These are phyloP conservation scores for Clarireedia hainanense DNA, from an alignment of 2,329 filamentous ascomycete genomes.

Conservation along the genomic window DNA sequence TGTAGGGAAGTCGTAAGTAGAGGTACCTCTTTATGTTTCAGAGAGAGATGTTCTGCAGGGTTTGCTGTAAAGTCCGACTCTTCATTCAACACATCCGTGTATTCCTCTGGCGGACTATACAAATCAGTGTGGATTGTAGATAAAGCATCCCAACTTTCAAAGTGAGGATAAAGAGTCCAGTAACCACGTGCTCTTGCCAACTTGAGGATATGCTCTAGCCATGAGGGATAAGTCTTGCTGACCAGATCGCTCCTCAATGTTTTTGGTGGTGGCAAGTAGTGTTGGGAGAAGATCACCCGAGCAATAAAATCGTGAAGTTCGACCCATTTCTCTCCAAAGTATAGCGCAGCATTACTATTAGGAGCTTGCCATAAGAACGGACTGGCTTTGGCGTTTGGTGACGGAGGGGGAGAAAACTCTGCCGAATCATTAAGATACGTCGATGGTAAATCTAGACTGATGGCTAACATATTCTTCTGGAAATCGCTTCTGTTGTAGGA, in stretches of 20 bases:
- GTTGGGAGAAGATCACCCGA: slow-evolving; percentile 22
- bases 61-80: slow-evolving; percentile 24
- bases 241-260: slow-evolving; percentile 48
- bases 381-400: slow-evolving; percentile 7
- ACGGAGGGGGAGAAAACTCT: slow-evolving; percentile 41
- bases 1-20: slow-evolving; percentile 43
- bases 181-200: slow-evolving; percentile 72
- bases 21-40: slow-evolving; percentile 25
- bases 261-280: slow-evolving; percentile 31
- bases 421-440: slow-evolving; percentile 53
- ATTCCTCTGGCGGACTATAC: slow-evolving; percentile 64
- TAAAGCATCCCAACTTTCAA: slow-evolving; percentile 39
- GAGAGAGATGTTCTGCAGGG: slow-evolving; percentile 20
- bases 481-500: slow-evolving; percentile 44
- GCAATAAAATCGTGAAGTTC: slow-evolving; percentile 78
- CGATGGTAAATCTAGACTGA: slow-evolving; percentile 70
- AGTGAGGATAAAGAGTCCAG: slow-evolving; percentile 69
- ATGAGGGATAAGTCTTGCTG: slow-evolving; percentile 63
- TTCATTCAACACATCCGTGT: slow-evolving; percentile 21
- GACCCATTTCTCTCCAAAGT: slow-evolving; percentile 79
- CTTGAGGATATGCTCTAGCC: slow-evolving; percentile 71
- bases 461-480: slow-evolving; percentile 58
- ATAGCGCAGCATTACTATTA: slow-evolving; percentile 71
- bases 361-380: slow-evolving; percentile 79
- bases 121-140: slow-evolving; percentile 74